Percentiles rank a stretch among this genome's conserved stretches.
These are phyloP conservation scores for Tetracladium maxilliforme DNA, from an alignment of 2,329 filamentous ascomycete species.

Conservation along the genomic window DNA sequence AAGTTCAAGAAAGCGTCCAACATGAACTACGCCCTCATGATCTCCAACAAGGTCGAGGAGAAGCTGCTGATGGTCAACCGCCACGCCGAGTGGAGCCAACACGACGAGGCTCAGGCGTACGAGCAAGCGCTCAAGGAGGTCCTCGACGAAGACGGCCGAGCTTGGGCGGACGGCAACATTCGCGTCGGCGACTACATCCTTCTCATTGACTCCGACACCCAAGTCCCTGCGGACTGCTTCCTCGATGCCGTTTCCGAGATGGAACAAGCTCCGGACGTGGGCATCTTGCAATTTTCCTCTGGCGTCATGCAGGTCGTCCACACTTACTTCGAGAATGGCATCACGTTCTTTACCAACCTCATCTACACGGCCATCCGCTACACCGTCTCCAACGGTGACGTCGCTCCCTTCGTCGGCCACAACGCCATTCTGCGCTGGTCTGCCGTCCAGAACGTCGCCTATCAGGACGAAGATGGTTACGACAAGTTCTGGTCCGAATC, in stretches of 20 bases:
- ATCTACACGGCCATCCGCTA: constrained; percentile 67
- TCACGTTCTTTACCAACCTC: constrained; percentile 59
- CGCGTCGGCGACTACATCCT: constrained; percentile 74
- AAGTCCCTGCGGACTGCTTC: constrained; percentile 63
- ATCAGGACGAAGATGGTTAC: constrained; percentile 53
- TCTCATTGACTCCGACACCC: constrained; percentile 67
- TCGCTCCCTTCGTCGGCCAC: constrained; percentile 70
- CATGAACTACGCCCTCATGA: constrained; percentile 57
- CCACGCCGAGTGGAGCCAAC: constrained; percentile 47
- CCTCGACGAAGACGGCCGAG: constrained; percentile 51
- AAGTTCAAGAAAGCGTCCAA: constrained; percentile 61
- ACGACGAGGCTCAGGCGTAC: constrained; percentile 53
- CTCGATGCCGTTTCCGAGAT: constrained; percentile 70
- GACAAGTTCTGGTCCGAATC: constrained; percentile 75
- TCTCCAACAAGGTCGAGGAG: constrained; percentile 57
- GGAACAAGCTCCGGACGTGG: constrained; percentile 66
- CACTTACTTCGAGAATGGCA: constrained; percentile 58
- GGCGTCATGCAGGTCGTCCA: constrained; percentile 68
- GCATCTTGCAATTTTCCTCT: constrained; percentile 64
- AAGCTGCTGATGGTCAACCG: constrained; percentile 44
- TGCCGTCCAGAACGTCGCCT: constrained; percentile 59
- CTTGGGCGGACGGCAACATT: constrained; percentile 76
- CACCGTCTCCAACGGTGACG: constrained; percentile 63
- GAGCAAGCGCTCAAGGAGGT: constrained; percentile 49
- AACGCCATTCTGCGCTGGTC: constrained; percentile 65